phyloP scores from a whole-genome alignment of 2,329 filamentous ascomycete species.

The Penicillium occitanis region DNA sequence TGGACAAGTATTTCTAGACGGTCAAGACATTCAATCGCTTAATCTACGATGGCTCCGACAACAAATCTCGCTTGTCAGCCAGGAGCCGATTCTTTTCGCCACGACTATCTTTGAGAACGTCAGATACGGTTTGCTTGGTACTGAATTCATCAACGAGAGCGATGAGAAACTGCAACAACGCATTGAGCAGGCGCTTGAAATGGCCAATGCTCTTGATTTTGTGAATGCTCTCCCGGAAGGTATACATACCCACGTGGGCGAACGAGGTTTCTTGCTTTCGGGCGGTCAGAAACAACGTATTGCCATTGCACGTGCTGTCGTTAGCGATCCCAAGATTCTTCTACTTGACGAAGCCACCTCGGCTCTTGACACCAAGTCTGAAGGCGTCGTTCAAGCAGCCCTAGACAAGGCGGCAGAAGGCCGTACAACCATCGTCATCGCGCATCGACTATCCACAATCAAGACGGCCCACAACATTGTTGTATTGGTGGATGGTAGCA shows the following conservation, averaged over 20 bases:
- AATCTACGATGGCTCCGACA: slow-evolving; percentile 90
- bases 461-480: slow-evolving; percentile 94
- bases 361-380: slow-evolving; percentile 88
- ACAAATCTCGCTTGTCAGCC: slow-evolving; percentile 87
- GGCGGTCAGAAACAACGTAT: slow-evolving; percentile 97
- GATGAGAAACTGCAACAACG: slow-evolving; percentile 69
- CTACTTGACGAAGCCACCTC: slow-evolving; percentile 94
- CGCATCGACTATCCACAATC: slow-evolving; percentile 92
- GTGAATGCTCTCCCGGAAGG: slow-evolving; percentile 77
- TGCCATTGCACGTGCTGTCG: slow-evolving; percentile 85
- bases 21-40: slow-evolving; percentile 73
- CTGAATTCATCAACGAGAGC: slow-evolving; percentile 66
- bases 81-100: slow-evolving; percentile 87
- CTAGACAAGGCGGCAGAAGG: slow-evolving; percentile 82
- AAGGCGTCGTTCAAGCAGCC: slow-evolving; percentile 90
- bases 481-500: slow-evolving; percentile 80
- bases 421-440: slow-evolving; percentile 93
- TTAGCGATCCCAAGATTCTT: slow-evolving; percentile 87
- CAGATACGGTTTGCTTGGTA: slow-evolving; percentile 84
- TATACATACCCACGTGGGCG: slow-evolving; percentile 93
- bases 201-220: slow-evolving; percentile 94
- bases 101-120: slow-evolving; percentile 91
- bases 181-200: slow-evolving; percentile 78
- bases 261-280: slow-evolving; percentile 86
- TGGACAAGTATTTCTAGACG: slow-evolving; percentile 77